Conservation (phyloP, 345 rosid genomes). For the Syzygium aqueum region DNA sequence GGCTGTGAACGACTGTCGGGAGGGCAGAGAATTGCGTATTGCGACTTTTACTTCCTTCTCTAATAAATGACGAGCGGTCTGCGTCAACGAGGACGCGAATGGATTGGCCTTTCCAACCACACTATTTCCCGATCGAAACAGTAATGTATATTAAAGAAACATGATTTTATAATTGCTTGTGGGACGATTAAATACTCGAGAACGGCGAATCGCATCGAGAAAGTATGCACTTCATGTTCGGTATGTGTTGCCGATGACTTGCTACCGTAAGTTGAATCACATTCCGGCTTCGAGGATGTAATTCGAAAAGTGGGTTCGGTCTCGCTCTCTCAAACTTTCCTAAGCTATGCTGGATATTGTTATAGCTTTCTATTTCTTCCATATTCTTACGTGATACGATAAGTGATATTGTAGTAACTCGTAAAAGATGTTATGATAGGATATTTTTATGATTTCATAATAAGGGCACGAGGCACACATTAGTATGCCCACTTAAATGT, state of each 20-base stretch:
- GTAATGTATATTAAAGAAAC: neutral
- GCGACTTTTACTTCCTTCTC: neutral
- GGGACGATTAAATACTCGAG: neutral
- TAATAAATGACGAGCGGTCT: neutral
- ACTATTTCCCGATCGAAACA: neutral
- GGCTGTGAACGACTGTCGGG: neutral
- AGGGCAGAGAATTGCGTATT: neutral
- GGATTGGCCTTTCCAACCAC: neutral
- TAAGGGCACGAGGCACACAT: neutral
- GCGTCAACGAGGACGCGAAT: neutral
- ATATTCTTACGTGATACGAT: neutral
- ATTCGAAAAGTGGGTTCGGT: neutral
- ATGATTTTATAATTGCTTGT: neutral
- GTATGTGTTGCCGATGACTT: rapidly evolving
- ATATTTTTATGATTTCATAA: neutral
- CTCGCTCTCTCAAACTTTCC: neutral
- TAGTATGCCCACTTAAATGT: neutral
- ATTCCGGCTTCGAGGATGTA: rapidly evolving
- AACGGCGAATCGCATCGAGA: neutral
- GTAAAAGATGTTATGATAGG: neutral
- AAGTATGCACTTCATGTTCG: rapidly evolving
- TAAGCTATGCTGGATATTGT: neutral
- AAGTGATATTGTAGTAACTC: neutral
- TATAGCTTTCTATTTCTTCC: neutral
- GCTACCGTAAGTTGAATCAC: neutral